Evolutionary conservation across 2,329 filamentous ascomycete species (phyloP).

Genomic region (Cytospora piceicola): DNA sequence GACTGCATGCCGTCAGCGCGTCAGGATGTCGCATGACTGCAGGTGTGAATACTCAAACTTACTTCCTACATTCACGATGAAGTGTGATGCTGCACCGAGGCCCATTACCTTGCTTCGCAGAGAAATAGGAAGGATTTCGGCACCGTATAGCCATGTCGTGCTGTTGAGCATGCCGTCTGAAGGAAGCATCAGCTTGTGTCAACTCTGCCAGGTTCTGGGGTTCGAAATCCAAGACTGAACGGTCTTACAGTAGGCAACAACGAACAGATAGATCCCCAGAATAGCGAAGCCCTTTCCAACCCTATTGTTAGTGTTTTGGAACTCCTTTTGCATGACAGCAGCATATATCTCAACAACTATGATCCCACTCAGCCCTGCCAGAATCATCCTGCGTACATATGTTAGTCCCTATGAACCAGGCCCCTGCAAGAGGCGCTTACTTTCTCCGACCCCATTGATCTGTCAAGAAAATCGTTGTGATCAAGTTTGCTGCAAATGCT

Average conservation of each 20-base stretch:
- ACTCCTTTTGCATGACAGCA: constrained; percentile 60
- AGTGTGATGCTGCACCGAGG: constrained; percentile 55
- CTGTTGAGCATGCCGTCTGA: constrained; percentile 56
- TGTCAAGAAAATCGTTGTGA: constrained; percentile 56
- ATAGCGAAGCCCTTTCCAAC: constrained; percentile 64
- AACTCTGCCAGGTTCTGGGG: neutral
- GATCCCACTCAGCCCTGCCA: constrained; percentile 55
- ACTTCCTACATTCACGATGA: constrained; percentile 56
- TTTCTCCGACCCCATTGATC: constrained; percentile 64
- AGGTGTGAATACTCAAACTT: neutral
- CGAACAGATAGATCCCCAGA: constrained; percentile 63
- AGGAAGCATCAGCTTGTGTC: neutral
- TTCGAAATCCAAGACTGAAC: neutral
- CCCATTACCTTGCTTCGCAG: constrained; percentile 60
- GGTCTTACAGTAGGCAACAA: constrained; percentile 55
- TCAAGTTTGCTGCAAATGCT: constrained; percentile 53
- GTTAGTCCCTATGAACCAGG: neutral
- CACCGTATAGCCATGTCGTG: constrained; percentile 59
- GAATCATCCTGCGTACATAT: constrained; percentile 51
- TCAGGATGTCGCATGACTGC: neutral
- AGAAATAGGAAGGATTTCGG: constrained; percentile 57
- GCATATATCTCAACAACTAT: constrained; percentile 62
- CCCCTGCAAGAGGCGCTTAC: constrained; percentile 35
- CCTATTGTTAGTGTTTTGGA: constrained; percentile 57
- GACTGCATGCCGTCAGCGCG: constrained; percentile 44